phyloP scores from a whole-genome alignment of 2,329 filamentous ascomycete species.

The Phialemonium atrogriseum region DNA sequence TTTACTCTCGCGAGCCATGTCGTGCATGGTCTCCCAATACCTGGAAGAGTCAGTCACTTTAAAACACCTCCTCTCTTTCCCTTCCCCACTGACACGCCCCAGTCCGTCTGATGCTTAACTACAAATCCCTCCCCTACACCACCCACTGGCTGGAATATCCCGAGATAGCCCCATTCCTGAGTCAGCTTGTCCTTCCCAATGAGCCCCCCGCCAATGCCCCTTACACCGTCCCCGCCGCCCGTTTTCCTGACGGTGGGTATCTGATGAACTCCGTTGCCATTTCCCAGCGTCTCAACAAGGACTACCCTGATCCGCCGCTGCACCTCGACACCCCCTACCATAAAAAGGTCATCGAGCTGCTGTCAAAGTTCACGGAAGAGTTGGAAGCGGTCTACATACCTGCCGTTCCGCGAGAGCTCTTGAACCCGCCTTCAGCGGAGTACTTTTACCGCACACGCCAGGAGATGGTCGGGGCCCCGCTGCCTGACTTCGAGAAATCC shows the following conservation, averaged over 20 bases:
- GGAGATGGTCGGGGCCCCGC: constrained; percentile 38
- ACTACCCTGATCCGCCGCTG: constrained; percentile 48
- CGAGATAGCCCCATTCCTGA: too few species aligned
- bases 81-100: too few species aligned
- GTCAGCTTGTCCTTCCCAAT: too few species aligned
- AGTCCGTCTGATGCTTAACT: too few species aligned
- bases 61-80: too few species aligned
- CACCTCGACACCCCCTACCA: constrained; percentile 46
- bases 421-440: constrained; percentile 39
- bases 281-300: constrained; percentile 47
- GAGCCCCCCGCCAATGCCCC: too few species aligned
- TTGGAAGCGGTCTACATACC: constrained; percentile 36
- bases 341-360: constrained; percentile 31
- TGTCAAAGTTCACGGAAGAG: constrained; percentile 20
- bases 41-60: too few species aligned
- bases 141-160: too few species aligned
- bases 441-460: constrained; percentile 50
- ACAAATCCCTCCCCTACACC: too few species aligned
- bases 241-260: constrained; percentile 46
- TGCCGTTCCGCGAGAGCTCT: constrained; percentile 37
- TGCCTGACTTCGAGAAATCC: constrained; percentile 36
- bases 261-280: constrained; percentile 59
- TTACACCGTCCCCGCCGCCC: constrained; percentile 50
- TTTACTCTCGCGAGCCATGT: too few species aligned
- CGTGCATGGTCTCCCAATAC: too few species aligned